Evolutionary conservation across 768 basidiomycete genomes (phyloP).

Genomic region (Agaricus sinodeliciosus): DNA sequence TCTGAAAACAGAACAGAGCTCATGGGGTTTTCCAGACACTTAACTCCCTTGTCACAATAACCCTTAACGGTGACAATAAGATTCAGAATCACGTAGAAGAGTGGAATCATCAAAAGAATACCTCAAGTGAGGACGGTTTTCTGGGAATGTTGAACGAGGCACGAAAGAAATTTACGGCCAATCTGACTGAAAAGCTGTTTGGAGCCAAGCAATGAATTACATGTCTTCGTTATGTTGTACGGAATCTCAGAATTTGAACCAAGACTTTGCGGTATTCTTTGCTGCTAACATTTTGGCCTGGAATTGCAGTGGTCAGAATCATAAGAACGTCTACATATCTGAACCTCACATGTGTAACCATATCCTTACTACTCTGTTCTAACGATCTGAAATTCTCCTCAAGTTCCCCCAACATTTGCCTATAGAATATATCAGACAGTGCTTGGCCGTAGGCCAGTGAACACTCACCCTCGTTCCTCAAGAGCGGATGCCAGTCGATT

Average conservation of each 20-base stretch:
- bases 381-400: slow-evolving; percentile 58
- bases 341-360: slow-evolving; percentile 51
- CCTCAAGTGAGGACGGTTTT: slow-evolving; percentile 33
- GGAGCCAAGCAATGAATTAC: slow-evolving; percentile 14
- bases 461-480: slow-evolving; percentile 54
- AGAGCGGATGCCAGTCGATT: slow-evolving; percentile 45
- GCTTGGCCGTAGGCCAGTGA: not conserved
- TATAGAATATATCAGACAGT: not conserved
- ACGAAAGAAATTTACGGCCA: slow-evolving; percentile 35
- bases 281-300: slow-evolving; percentile 61
- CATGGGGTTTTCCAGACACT: slow-evolving; percentile 18
- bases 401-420: slow-evolving; percentile 56
- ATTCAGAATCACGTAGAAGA: slow-evolving; percentile 35
- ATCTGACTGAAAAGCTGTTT: slow-evolving; percentile 26
- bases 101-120: slow-evolving; percentile 36
- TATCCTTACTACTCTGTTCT: slow-evolving; percentile 59
- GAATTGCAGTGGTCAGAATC: not conserved
- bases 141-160: slow-evolving; percentile 37
- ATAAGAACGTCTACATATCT: not conserved
- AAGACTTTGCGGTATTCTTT: slow-evolving; percentile 56
- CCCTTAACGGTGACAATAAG: slow-evolving; percentile 29
- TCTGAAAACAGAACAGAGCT: no score
- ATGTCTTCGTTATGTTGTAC: not conserved
- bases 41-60: slow-evolving; percentile 36
- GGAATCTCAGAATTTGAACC: slow-evolving; percentile 47